phyloP scores from a whole-genome alignment of 2,329 filamentous ascomycete species.

The Proliferodiscus dingleyae region DNA sequence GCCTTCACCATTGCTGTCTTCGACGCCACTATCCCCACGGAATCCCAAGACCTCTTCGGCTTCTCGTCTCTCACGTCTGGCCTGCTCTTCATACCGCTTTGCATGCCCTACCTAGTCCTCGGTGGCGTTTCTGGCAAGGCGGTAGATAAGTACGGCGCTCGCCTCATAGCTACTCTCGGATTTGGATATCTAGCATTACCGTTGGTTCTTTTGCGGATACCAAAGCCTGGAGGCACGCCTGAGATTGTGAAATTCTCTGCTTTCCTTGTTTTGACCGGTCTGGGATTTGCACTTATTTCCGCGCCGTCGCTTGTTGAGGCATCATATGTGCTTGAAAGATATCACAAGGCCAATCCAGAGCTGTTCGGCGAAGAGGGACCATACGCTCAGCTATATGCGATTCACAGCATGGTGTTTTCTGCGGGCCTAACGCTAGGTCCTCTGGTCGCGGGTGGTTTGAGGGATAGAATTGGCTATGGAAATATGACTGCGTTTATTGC shows the following conservation, averaged over 20 bases:
- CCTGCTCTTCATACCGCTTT: conserved; percentile 35
- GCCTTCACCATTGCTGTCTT: conserved; percentile 36
- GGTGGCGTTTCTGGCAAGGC: conserved; percentile 33
- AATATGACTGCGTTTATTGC: conserved; percentile 41
- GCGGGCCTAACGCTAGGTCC: conserved; percentile 56
- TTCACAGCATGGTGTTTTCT: conserved; percentile 60
- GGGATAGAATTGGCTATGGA: conserved; percentile 49
- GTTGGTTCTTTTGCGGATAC: conserved; percentile 38
- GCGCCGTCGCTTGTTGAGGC: conserved; percentile 53
- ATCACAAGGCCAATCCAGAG: conserved; percentile 48
- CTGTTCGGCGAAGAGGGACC: conserved; percentile 53
- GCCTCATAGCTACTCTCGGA: conserved; percentile 31
- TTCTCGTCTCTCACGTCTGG: conserved; percentile 35
- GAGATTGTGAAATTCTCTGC: conserved; percentile 42
- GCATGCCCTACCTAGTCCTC: conserved; percentile 34
- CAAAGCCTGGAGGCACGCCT: conserved; percentile 34
- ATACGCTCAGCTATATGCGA: conserved; percentile 61
- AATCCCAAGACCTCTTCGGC: conserved; percentile 34
- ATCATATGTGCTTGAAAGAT: conserved; percentile 49
- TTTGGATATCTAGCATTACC: conserved; percentile 20
- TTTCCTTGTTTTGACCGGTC: conserved; percentile 43
- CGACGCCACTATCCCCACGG: conserved; percentile 37
- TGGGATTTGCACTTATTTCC: conserved; percentile 49
- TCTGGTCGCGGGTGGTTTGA: conserved; percentile 47
- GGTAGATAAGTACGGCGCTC: conserved; percentile 36